phyloP scores from a whole-genome alignment of 495 filamentous ascomycete genomes.

The Penicillium soppii region DNA sequence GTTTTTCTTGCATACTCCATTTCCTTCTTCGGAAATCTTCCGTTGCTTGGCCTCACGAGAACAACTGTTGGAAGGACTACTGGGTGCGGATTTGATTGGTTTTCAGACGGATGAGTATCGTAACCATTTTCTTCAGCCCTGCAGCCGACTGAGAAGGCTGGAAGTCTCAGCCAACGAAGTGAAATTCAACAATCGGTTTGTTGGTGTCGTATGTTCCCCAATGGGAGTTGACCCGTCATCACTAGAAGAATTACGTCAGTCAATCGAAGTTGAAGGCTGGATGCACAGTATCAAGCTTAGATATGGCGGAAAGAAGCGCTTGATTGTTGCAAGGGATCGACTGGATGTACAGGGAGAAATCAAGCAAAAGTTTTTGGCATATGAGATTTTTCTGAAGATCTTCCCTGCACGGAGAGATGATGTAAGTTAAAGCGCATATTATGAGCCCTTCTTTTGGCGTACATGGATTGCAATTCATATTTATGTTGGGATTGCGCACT shows the following conservation, averaged over 20 bases:
- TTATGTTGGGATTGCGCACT: neutral
- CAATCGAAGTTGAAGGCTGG: constrained; percentile 69
- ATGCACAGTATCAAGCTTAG: constrained; percentile 65
- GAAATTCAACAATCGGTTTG: constrained; percentile 78
- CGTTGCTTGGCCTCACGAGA: constrained; percentile 82
- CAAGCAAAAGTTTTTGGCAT: constrained; percentile 81
- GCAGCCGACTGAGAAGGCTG: constrained; percentile 76
- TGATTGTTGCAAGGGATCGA: constrained; percentile 87
- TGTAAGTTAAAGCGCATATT: constrained; percentile 39
- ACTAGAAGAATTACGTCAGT: constrained; percentile 61
- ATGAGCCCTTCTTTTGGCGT: too few species aligned
- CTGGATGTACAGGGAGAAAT: constrained; percentile 84
- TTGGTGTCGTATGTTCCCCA: constrained; percentile 60
- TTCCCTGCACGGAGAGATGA: constrained; percentile 81
- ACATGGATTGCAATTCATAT: too few species aligned
- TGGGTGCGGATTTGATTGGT: constrained; percentile 85
- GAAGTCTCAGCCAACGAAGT: constrained; percentile 79
- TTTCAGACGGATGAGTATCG: constrained; percentile 92
- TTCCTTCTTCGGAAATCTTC: constrained; percentile 94
- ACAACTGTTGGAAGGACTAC: constrained; percentile 82
- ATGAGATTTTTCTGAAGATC: constrained; percentile 82
- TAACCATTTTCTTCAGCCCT: constrained; percentile 87
- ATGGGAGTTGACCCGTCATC: constrained; percentile 65
- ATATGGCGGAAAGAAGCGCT: constrained; percentile 74
- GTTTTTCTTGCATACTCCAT: constrained; percentile 91